Base-by-base conservation (phyloP, 2,329 filamentous ascomycete species). In the Alternaria viburni region DNA sequence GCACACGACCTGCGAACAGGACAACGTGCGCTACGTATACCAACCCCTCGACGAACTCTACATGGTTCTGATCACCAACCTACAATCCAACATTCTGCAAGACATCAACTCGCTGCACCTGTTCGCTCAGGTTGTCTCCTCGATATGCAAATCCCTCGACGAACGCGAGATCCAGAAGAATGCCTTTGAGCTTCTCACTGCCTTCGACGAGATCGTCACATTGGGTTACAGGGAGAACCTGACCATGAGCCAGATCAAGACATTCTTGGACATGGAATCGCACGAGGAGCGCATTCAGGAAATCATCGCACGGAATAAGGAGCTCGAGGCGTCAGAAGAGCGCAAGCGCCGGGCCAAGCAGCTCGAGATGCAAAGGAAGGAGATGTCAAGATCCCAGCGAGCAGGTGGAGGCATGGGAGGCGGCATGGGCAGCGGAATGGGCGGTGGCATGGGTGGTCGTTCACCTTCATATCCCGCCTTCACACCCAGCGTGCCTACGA, bases 1-100 rank as follows among this genome's bases (percentile, higher is more conserved):
- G 83, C 96, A 99, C 82, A 99, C 96, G 26, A 99, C 93, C 6
- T 94, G 98, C 75, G 96, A 99, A 83, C 94, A 98, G 83, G 96
- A 99, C 85, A 98, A 97, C 85, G 96, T 99, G 77, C 95, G 96
- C 84, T 99, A 97, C 80, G 96, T 99, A 62, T 99, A 99, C 86
- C 96, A 99, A 81, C 96, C 96, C 64, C 88, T 99, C 69, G 96
- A 99, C 83, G 96, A 99, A 85, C 90, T 99, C 69, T 99, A 99
- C 88, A 98, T 99, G 89, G 95, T 99, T 70, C 89, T 99, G 77
- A 98, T 99, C 83, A 99, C 96, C 81, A 99, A 99, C 86, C 92
- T 93, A 75, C 96, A 98, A 86, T 98, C 95, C 81, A 99, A 99
- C 83, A 99, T 99, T 73, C 88, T 99, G 55, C 96, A 99, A 84